Conservation (phyloP, 2,329 filamentous ascomycete species). For the Verticillium longisporum region DNA sequence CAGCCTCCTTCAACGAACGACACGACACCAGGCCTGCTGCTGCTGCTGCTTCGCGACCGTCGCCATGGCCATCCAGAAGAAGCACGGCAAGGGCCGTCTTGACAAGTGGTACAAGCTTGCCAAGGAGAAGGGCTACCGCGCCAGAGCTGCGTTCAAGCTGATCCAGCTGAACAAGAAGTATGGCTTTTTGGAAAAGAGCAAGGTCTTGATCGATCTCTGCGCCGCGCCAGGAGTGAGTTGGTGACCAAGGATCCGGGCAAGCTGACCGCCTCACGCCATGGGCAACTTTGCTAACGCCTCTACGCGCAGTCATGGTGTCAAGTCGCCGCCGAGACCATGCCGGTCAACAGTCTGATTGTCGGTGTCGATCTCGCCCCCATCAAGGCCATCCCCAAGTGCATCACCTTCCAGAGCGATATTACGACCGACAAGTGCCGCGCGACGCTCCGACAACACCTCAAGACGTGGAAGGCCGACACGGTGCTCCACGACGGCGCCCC, state of each 20-base stretch:
- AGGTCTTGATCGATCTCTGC: conserved; percentile 93
- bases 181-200: conserved; percentile 94
- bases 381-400: conserved; percentile 88
- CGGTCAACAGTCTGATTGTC: conserved; percentile 79
- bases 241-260: conserved; percentile 11
- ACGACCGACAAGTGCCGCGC: conserved; percentile 93
- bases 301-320: conserved; percentile 76
- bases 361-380: conserved; percentile 94
- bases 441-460: conserved; percentile 82
- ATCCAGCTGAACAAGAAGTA: conserved; percentile 99
- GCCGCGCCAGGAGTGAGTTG: conserved; percentile 77
- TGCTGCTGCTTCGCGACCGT: background rate
- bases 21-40: background rate
- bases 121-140: conserved; percentile 96
- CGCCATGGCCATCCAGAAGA: conserved; percentile 93
- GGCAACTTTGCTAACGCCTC: no score
- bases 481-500: conserved; percentile 96
- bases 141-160: conserved; percentile 93
- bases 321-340: conserved; percentile 94
- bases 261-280: no score
- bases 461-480: conserved; percentile 93
- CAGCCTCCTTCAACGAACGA: background rate
- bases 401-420: conserved; percentile 96
- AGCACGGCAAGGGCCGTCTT: conserved; percentile 95
- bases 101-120: conserved; percentile 99